phyloP scores from a whole-genome alignment of 305 asterid genomes.

The Coffea humblotiana region DNA sequence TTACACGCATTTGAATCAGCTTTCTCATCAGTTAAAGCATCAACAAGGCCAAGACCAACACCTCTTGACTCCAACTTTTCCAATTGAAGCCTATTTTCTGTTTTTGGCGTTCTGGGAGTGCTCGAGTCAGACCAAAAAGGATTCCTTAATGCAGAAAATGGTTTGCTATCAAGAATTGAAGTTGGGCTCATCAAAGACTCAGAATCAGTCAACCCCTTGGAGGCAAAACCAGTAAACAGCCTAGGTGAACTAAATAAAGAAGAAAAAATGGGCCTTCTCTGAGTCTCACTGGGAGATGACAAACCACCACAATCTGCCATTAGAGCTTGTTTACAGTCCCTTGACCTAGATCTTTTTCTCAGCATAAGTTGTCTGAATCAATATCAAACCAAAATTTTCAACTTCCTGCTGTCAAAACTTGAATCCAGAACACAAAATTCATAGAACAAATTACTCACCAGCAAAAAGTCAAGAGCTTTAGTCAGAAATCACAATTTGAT shows the following conservation, averaged over 20 bases:
- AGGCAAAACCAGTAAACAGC: constrained; percentile 46
- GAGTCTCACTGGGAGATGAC: constrained; percentile 32
- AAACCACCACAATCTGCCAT: constrained; percentile 49
- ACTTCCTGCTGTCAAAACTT: constrained; percentile 6
- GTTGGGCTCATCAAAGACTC: constrained; percentile 63
- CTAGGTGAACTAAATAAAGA: constrained; percentile 63
- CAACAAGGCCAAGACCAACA: constrained; percentile 57
- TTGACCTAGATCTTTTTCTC: constrained; percentile 25
- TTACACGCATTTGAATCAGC: constrained; percentile 37
- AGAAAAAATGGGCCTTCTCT: constrained; percentile 42
- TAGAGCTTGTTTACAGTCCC: constrained; percentile 17
- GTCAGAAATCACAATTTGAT: constrained; percentile 3
- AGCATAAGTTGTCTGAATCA: constrained; percentile 22
- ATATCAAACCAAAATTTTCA: constrained; percentile 14
- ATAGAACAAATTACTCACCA: constrained; percentile 25
- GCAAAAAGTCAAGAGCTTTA: constrained; percentile 20
- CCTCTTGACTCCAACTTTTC: constrained; percentile 48
- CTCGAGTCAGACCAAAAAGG: constrained; percentile 50
- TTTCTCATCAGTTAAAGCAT: constrained; percentile 53
- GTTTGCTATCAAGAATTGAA: constrained; percentile 65
- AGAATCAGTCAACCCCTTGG: constrained; percentile 39
- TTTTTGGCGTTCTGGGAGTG: constrained; percentile 42
- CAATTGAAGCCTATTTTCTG: constrained; percentile 44
- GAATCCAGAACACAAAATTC: background rate
- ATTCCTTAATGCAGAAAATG: constrained; percentile 38